A percentile compares a stretch with the other conserved stretches of the same genome.
These are phyloP conservation scores for Trichoderma orchidacearum DNA, from an alignment of 495 filamentous ascomycete species.

Conservation along the genomic window DNA sequence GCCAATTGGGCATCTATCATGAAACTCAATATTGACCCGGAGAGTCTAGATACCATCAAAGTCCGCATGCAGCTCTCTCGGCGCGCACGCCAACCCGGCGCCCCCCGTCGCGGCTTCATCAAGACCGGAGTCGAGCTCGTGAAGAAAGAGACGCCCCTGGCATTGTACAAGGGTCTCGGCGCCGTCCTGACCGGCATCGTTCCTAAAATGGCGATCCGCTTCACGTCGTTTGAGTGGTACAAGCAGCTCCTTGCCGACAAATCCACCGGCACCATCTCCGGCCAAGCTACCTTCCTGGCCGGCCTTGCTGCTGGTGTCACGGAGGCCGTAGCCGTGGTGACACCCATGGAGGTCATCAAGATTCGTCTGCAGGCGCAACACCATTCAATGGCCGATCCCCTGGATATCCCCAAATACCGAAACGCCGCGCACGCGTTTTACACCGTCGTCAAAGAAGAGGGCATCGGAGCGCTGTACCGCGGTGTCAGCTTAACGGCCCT, in stretches of 20 bases:
- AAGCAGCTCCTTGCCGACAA: slow-evolving; percentile 68
- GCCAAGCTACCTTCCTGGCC: slow-evolving; percentile 73
- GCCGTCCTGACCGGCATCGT: slow-evolving; percentile 95
- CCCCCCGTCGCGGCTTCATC: slow-evolving; percentile 77
- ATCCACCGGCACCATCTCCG: slow-evolving; percentile 53
- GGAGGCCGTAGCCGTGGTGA: slow-evolving; percentile 90
- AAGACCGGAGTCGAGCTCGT: slow-evolving; percentile 79
- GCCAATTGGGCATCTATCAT: no score
- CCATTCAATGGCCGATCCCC: slow-evolving; percentile 83
- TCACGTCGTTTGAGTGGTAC: slow-evolving; percentile 94
- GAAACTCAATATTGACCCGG: background rate
- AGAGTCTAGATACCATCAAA: slow-evolving; percentile 98
- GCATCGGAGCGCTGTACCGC: slow-evolving; percentile 72
- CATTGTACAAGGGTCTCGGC: slow-evolving; percentile 91
- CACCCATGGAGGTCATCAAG: slow-evolving; percentile 98
- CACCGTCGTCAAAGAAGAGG: slow-evolving; percentile 86
- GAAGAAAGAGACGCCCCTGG: slow-evolving; percentile 75
- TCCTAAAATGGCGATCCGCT: slow-evolving; percentile 98
- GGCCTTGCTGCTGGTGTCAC: slow-evolving; percentile 88
- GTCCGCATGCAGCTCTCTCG: slow-evolving; percentile 98
- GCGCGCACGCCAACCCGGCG: slow-evolving; percentile 67
- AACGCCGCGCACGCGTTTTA: slow-evolving; percentile 93
- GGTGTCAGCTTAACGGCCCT: slow-evolving; percentile 88
- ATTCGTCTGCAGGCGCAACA: slow-evolving; percentile 95
- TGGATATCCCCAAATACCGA: slow-evolving; percentile 89